These are phyloP conservation scores for Helichrysum umbraculigerum DNA, from an alignment of 129 eudicot species.

Conservation along the genomic window DNA sequence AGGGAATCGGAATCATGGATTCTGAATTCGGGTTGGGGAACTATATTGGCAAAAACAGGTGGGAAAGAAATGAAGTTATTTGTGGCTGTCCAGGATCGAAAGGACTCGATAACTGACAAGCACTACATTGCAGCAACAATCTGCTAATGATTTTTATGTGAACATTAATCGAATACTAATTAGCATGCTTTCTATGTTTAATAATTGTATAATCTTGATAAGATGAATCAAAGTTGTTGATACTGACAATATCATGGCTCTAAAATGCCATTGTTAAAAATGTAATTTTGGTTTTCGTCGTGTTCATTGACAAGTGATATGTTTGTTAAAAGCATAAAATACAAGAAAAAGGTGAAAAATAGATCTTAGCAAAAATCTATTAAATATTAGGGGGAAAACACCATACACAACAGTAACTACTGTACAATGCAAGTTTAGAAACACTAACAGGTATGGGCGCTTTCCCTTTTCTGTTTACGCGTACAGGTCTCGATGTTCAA, in stretches of 20 bases:
- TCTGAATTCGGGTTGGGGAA: not conserved
- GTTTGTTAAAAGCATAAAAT: constrained; percentile 3
- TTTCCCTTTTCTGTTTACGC: constrained; percentile 19
- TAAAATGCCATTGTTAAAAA: not conserved
- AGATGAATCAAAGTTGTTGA: not conserved
- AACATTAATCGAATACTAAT: not conserved
- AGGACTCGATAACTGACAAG: constrained; percentile 12
- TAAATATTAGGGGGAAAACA: constrained; percentile 15
- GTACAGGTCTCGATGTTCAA: constrained; percentile 19
- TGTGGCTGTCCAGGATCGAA: constrained; percentile 25
- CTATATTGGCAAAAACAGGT: not conserved
- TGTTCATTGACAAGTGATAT: constrained; percentile 29
- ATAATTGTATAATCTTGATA: not conserved
- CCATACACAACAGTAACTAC: constrained; percentile 19
- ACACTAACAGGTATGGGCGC: not conserved
- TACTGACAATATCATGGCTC: not conserved
- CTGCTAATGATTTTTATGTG: not conserved
- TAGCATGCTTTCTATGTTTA: not conserved
- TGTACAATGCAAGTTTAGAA: constrained; percentile 25
- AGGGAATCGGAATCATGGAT: not conserved
- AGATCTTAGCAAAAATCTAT: constrained; percentile 10
- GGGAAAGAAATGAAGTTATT: not conserved
- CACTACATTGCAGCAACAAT: constrained; percentile 19
- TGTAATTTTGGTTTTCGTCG: constrained; percentile 14
- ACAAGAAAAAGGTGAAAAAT: constrained; percentile 2